Conservation (phyloP, 306 rosid genomes). For the Fragaria vesca region DNA sequence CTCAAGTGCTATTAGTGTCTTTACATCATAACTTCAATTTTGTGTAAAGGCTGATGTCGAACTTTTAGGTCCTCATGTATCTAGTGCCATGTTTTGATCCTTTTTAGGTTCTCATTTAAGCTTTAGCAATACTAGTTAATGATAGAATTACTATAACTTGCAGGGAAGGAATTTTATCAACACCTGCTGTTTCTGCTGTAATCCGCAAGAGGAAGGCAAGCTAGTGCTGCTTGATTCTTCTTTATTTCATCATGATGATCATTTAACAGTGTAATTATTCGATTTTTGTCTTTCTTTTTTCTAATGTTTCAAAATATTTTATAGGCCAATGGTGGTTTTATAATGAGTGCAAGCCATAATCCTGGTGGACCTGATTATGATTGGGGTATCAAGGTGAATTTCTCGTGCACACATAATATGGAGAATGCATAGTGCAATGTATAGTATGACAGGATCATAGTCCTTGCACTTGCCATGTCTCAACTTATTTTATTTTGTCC, state of each 20-base stretch:
- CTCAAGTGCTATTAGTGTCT: conserved; percentile 20
- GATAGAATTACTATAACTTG: conserved; percentile 18
- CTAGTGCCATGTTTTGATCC: neutral
- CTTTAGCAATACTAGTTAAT: conserved; percentile 8
- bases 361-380: conserved; percentile 99
- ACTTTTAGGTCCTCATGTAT: neutral
- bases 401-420: neutral
- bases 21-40: neutral
- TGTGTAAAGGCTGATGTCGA: neutral
- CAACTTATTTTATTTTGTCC: neutral
- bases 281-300: conserved; percentile 19
- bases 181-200: conserved; percentile 97
- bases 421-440: neutral
- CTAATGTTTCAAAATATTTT: conserved; percentile 25
- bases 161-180: conserved; percentile 93
- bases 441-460: neutral
- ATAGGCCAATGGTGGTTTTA: conserved; percentile 97
- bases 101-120: neutral
- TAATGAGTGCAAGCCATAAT: conserved; percentile 99
- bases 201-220: conserved; percentile 86
- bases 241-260: conserved; percentile 26
- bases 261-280: neutral
- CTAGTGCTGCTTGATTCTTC: conserved; percentile 15
- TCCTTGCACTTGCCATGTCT: neutral
- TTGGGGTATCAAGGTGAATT: conserved; percentile 96